Base-by-base conservation (phyloP, 2,329 filamentous ascomycete species). In the Sarocladium kiliense region DNA sequence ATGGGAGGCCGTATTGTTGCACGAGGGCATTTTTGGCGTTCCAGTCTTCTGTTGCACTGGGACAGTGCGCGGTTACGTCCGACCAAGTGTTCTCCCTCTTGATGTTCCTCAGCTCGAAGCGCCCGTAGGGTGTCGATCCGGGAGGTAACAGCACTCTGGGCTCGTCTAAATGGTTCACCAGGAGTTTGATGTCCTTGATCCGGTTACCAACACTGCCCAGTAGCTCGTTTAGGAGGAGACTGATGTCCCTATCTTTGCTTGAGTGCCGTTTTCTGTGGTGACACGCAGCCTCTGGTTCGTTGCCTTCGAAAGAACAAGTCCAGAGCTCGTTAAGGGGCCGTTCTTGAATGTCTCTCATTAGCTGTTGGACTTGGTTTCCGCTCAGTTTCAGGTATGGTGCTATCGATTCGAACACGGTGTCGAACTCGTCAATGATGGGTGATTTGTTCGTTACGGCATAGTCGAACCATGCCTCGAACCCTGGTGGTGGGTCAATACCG, bases 401-500 rank as follows among this genome's bases (percentile, higher is more conserved):
- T 1, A 81, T 59, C 0, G 64, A 57, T 0, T 73, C 56, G 39
- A 71, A 63, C 2, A 81, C 75, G 1, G 61, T 66, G 37, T 80
- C 74, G 26, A 76, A 80, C 2, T 80, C 73, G 56, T 80, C 77
- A 30, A 80, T 77, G n/a, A 80, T 68, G 0, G 67, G 66, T 0
- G 76, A 78, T 2, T 71, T 30, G 1, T 75, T 63, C 0, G 59
- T 58, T 1, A 60, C 51, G 1, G 77, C 76, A 49, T 70, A 79
- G 1, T 68, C 59, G 21, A 69, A 76, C 78, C 77, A 81, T 2
- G 58, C 63, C 1, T 73, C 63, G 27, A 80, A 80, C 0, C 78
- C 77, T 0, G 66, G 63, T 0, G 78, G 78, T 0, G 77, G 77
- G 1, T 73, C 65, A 1, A 70, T 60, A 0, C 57, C 58, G 55